Evolutionary conservation across 208 protist species (phyloP).

Genomic region (Wallacemonas collosoma): DNA sequence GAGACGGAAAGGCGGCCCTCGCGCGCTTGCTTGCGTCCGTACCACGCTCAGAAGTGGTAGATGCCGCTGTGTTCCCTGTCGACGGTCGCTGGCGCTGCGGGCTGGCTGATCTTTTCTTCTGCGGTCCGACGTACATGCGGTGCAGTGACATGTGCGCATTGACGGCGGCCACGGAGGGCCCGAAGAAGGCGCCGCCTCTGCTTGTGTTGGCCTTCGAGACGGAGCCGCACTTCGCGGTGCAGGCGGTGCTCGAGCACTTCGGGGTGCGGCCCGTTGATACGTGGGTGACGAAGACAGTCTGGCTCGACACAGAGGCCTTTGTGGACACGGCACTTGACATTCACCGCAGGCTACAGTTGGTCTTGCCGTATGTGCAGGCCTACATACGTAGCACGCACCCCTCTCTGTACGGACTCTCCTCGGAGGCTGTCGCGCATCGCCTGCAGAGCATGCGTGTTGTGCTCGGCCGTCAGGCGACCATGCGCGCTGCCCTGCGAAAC

Average conservation of each 20-base stretch:
- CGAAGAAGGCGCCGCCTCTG: conserved; percentile 23
- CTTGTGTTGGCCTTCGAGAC: conserved; percentile 45
- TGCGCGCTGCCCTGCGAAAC: conserved; percentile 26
- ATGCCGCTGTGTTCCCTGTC: conserved; percentile 32
- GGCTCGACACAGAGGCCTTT: conserved; percentile 28
- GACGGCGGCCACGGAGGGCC: not conserved
- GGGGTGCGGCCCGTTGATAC: conserved; percentile 47
- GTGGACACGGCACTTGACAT: conserved; percentile 27
- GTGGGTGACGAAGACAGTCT: conserved; percentile 38
- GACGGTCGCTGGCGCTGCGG: conserved; percentile 39
- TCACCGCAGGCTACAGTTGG: conserved; percentile 42
- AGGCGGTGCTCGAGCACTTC: conserved; percentile 45
- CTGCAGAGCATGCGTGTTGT: conserved; percentile 46
- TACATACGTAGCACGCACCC: conserved; percentile 31
- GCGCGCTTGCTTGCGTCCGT: conserved; percentile 15
- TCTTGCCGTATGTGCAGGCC: conserved; percentile 51
- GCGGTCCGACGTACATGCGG: conserved; percentile 46
- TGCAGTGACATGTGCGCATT: conserved; percentile 23
- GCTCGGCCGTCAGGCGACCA: conserved; percentile 23
- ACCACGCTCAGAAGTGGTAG: conserved; percentile 4
- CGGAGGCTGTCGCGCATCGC: conserved; percentile 20
- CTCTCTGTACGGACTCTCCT: conserved; percentile 40
- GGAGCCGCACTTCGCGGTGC: conserved; percentile 46
- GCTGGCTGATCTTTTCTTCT: conserved; percentile 55
- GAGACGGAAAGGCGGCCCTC: conserved; percentile 12